These are phyloP conservation scores for Melocanna baccifera DNA, from an alignment of 176 grass and related monocot genomes.

Conservation along the genomic window DNA sequence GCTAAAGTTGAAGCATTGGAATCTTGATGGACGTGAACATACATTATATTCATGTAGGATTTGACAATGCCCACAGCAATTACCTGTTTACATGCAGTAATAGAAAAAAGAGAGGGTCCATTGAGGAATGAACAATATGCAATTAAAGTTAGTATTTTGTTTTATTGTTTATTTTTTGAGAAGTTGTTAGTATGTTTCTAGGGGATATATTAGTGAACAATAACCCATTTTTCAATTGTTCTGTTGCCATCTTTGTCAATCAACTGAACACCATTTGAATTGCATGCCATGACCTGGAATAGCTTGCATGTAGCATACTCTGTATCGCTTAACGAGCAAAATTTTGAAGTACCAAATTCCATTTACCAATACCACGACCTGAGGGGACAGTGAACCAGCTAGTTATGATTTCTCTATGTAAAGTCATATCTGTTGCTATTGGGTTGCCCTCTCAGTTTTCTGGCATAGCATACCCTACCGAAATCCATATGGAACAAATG, in stretches of 20 bases:
- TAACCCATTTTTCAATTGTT: not conserved
- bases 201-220: not conserved
- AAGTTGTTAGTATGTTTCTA: not conserved
- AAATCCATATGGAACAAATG: not conserved
- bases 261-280: not conserved
- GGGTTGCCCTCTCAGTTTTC: not conserved
- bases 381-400: not conserved
- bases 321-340: not conserved
- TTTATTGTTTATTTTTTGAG: not conserved
- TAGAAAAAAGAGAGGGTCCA: not conserved
- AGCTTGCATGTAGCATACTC: not conserved
- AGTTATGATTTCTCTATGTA: not conserved
- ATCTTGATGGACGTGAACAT: not conserved
- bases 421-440: not conserved
- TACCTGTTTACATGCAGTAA: slow-evolving; percentile 14
- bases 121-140: not conserved
- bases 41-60: not conserved
- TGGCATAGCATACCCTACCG: not conserved
- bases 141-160: not conserved
- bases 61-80: not conserved
- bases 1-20: not conserved
- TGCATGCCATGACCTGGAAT: not conserved
- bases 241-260: not conserved
- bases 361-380: not conserved
- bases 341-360: not conserved